phyloP scores from a whole-genome alignment of 345 rosid genomes.

The Hypericum androsaemum region DNA sequence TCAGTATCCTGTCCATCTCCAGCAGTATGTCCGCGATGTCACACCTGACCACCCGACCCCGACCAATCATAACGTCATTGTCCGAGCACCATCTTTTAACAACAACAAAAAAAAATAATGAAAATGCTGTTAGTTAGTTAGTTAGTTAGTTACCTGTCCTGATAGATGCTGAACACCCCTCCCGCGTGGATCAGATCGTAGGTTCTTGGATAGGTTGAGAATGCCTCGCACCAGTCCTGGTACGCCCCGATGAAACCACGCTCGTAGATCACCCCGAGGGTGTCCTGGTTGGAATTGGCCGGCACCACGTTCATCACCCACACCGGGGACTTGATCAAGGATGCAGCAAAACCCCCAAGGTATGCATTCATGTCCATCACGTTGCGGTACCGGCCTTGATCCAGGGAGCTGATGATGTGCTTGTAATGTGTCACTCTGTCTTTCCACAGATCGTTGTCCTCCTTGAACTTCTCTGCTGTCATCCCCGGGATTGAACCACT shows the following conservation, averaged over 20 bases:
- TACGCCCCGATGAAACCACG: constrained; percentile 83
- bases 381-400: constrained; percentile 70
- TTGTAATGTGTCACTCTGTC: constrained; percentile 59
- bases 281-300: constrained; percentile 50
- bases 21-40: constrained; percentile 64
- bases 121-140: not conserved
- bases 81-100: not conserved
- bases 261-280: constrained; percentile 68
- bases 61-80: not conserved
- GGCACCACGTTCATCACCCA: constrained; percentile 99
- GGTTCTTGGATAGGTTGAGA: constrained; percentile 95
- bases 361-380: constrained; percentile 93
- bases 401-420: constrained; percentile 37
- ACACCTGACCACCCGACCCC: constrained; percentile 40
- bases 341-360: constrained; percentile 88
- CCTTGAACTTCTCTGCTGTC: constrained; percentile 49
- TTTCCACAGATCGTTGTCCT: constrained; percentile 77
- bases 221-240: constrained; percentile 96
- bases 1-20: constrained; percentile 92
- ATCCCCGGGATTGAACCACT: constrained; percentile 61
- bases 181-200: constrained; percentile 89
- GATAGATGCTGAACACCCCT: constrained; percentile 70
- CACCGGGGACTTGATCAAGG: constrained; percentile 52
- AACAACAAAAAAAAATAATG: not conserved
- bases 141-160: constrained; percentile 40